phyloP scores from a whole-genome alignment of 2,329 filamentous ascomycete genomes.

The Paecilomyces dactylethromorphus region DNA sequence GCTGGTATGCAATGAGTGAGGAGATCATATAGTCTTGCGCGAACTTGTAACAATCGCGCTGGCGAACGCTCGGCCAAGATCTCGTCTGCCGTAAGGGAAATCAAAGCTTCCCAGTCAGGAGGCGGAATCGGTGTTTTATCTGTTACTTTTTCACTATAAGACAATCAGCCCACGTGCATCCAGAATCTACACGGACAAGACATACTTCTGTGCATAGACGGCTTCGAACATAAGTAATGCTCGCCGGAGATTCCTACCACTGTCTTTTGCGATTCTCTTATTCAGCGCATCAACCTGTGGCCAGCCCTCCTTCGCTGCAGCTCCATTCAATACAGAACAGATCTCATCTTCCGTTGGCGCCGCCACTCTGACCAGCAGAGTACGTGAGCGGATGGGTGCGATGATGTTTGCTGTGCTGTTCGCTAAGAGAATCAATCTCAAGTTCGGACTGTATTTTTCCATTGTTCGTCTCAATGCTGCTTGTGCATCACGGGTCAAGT shows the following conservation, averaged over 20 bases:
- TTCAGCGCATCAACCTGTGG: constrained; percentile 69
- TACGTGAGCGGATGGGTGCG: constrained; percentile 90
- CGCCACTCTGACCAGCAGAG: constrained; percentile 82
- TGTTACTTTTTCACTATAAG: constrained; percentile 72
- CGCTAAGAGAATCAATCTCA: constrained; percentile 83
- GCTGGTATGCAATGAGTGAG: constrained; percentile 95
- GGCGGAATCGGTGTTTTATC: constrained; percentile 86
- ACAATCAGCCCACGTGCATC: background rate
- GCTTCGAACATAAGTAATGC: constrained; percentile 96
- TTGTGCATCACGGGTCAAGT: constrained; percentile 88
- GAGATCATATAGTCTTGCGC: constrained; percentile 93
- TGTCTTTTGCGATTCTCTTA: constrained; percentile 79
- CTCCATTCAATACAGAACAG: constrained; percentile 61
- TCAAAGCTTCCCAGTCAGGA: constrained; percentile 93
- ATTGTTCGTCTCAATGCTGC: constrained; percentile 91
- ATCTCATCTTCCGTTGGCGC: constrained; percentile 85
- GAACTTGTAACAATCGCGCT: constrained; percentile 75
- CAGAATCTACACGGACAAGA: background rate
- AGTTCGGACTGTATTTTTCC: constrained; percentile 97
- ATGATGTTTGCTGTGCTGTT: constrained; percentile 99
- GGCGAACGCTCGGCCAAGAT: constrained; percentile 93
- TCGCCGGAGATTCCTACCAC: constrained; percentile 80
- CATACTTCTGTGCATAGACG: constrained; percentile 93
- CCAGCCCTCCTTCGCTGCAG: constrained; percentile 78
- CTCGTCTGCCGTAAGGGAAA: constrained; percentile 82